Percentiles rank a stretch among this genome's conserved stretches.
Conservation (phyloP, 805 yeast species). For the Hanseniaspora hatyaiensis region DNA sequence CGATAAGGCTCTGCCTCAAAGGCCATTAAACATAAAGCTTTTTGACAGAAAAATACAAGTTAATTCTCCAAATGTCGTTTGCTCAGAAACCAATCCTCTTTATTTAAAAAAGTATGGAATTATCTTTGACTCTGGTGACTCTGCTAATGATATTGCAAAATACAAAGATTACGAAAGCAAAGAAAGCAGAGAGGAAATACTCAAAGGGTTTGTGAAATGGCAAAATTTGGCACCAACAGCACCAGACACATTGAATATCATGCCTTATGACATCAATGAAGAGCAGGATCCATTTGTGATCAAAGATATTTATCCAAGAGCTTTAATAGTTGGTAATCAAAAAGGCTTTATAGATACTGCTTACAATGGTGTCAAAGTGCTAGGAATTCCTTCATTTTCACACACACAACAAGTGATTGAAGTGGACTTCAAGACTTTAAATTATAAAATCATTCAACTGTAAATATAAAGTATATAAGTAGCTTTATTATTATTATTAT, state of each 20-base stretch:
- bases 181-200: constrained; percentile 37
- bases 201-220: constrained; percentile 67
- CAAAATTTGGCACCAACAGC: constrained; percentile 87
- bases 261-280: constrained; percentile 46
- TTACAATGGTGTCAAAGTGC: constrained; percentile 38
- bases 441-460: not conserved
- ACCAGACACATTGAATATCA: constrained; percentile 87
- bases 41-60: constrained; percentile 37
- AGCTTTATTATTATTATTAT: too few relatives aligned
- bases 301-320: constrained; percentile 64
- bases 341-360: constrained; percentile 40
- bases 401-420: not conserved
- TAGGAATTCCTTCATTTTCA: constrained; percentile 59
- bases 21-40: constrained; percentile 70
- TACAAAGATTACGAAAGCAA: constrained; percentile 33
- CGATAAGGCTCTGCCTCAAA: constrained; percentile 79
- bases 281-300: constrained; percentile 70
- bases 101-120: constrained; percentile 52
- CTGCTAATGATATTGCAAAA: constrained; percentile 61
- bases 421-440: constrained; percentile 2
- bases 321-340: constrained; percentile 80
- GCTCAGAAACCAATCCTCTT: constrained; percentile 56
- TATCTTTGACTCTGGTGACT: constrained; percentile 76
- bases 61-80: constrained; percentile 32
- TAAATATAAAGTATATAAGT: not conserved